phyloP scores from a whole-genome alignment of 2,329 filamentous ascomycete genomes.

The Xylaria sp. region DNA sequence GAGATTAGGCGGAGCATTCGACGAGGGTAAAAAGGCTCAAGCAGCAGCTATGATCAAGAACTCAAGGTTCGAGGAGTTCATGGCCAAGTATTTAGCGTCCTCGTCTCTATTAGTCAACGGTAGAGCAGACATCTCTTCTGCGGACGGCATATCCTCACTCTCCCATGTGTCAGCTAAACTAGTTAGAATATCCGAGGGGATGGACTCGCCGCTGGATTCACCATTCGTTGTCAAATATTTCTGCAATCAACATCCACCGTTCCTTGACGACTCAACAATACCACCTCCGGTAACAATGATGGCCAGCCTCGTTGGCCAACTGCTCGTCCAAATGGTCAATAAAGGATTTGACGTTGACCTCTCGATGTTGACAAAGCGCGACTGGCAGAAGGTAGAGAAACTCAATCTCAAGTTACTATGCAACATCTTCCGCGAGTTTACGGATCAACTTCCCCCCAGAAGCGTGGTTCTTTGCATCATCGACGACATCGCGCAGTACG shows the following conservation, averaged over 20 bases:
- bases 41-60: constrained; percentile 26
- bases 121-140: constrained; percentile 25
- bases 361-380: constrained; percentile 16
- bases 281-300: constrained; percentile 23
- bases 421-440: constrained; percentile 28
- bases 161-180: constrained; percentile 32
- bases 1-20: constrained; percentile 4
- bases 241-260: constrained; percentile 32
- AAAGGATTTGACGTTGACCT: constrained; percentile 18
- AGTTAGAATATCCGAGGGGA: constrained; percentile 17
- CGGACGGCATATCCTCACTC: constrained; percentile 31
- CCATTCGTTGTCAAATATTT: constrained; percentile 35
- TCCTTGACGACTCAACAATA: not conserved
- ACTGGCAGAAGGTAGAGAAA: constrained; percentile 23
- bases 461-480: constrained; percentile 34
- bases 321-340: constrained; percentile 31
- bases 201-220: constrained; percentile 2
- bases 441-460: constrained; percentile 16
- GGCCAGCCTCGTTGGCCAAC: constrained; percentile 32
- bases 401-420: constrained; percentile 24
- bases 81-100: constrained; percentile 20
- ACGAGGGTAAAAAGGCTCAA: constrained; percentile 22
- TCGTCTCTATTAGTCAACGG: constrained; percentile 30
- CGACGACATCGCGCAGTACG: constrained; percentile 36
- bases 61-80: constrained; percentile 17